A percentile compares a stretch with the other conserved stretches of the same genome.
Conservation (phyloP, 2,329 filamentous ascomycete genomes). For the Sporothrix phasma region DNA sequence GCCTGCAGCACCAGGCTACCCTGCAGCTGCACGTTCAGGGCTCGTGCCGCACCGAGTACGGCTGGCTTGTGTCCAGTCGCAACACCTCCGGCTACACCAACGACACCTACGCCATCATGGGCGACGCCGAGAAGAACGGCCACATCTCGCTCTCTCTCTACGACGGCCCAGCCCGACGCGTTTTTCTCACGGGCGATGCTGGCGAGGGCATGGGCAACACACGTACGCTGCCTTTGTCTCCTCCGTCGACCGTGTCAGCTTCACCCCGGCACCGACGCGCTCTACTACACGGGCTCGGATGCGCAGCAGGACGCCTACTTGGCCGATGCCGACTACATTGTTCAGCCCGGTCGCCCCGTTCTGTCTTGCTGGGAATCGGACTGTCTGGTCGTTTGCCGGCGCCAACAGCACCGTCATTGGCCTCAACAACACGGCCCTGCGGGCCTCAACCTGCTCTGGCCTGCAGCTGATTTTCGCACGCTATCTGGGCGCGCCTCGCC, state of each 20-base stretch:
- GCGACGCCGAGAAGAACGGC: conserved; percentile 11
- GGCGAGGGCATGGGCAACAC: conserved; percentile 18
- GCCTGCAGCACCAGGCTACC: conserved; percentile 21
- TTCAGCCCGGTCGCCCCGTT: conserved; percentile 19
- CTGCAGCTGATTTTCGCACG: conserved; percentile 18
- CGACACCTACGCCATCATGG: conserved; percentile 16
- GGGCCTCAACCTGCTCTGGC: conserved; percentile 19
- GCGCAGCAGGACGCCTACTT: neutral
- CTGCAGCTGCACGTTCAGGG: conserved; percentile 22
- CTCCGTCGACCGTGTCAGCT: conserved; percentile 23
- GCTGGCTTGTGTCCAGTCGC: conserved; percentile 19
- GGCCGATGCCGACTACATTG: conserved; percentile 16
- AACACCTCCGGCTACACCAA: conserved; percentile 17
- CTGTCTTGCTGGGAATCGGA: conserved; percentile 24
- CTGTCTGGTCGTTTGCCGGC: conserved; percentile 23
- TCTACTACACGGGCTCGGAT: conserved; percentile 19
- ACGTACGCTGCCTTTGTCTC: conserved; percentile 24
- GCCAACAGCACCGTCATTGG: conserved; percentile 19
- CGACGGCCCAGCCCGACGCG: conserved; percentile 15
- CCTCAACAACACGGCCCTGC: conserved; percentile 19
- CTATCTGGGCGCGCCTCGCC: conserved; percentile 19
- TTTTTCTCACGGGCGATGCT: conserved; percentile 12
- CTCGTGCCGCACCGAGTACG: conserved; percentile 25
- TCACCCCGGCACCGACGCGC: conserved; percentile 21
- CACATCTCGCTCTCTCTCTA: conserved; percentile 17